phyloP scores from a whole-genome alignment of 2,329 filamentous ascomycete genomes.

The Arthrobotrys megalospora region DNA sequence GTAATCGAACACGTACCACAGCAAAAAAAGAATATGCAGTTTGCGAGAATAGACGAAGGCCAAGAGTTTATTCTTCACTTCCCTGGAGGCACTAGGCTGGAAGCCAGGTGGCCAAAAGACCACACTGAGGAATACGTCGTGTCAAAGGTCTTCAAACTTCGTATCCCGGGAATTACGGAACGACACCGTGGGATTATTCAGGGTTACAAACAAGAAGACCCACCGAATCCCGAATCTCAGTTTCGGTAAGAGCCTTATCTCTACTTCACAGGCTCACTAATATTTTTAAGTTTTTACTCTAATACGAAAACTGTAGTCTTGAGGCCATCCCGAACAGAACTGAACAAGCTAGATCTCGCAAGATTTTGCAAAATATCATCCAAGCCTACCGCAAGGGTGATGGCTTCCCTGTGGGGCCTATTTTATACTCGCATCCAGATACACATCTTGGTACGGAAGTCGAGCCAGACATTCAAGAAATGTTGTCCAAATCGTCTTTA shows the following conservation, averaged over 20 bases:
- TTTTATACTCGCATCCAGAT: constrained; percentile 2
- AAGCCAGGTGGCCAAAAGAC: not conserved
- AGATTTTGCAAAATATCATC: not conserved
- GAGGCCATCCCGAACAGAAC: not conserved
- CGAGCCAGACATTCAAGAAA: not conserved
- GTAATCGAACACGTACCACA: not conserved
- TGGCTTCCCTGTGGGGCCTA: not conserved
- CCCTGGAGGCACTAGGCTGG: not conserved
- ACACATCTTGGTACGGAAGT: not conserved
- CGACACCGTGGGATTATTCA: too few relatives aligned
- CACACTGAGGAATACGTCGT: not conserved
- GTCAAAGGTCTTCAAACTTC: not conserved
- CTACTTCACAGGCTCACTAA: too few relatives aligned
- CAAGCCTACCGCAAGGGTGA: not conserved
- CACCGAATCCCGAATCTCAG: too few relatives aligned
- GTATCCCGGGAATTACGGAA: too few relatives aligned
- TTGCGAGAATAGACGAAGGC: not conserved
- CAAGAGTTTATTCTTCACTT: constrained; percentile 2
- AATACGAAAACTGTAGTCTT: not conserved
- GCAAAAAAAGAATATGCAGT: not conserved
- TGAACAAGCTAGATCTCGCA: not conserved
- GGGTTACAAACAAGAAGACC: too few relatives aligned
- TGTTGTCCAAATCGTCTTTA: not conserved
- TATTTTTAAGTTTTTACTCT: too few relatives aligned
- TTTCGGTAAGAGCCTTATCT: too few relatives aligned